Evolutionary conservation across 2,329 filamentous ascomycete species (phyloP), one percentile per base, ranked within the genome.

Genomic region (Fusarium burgessii): DNA sequence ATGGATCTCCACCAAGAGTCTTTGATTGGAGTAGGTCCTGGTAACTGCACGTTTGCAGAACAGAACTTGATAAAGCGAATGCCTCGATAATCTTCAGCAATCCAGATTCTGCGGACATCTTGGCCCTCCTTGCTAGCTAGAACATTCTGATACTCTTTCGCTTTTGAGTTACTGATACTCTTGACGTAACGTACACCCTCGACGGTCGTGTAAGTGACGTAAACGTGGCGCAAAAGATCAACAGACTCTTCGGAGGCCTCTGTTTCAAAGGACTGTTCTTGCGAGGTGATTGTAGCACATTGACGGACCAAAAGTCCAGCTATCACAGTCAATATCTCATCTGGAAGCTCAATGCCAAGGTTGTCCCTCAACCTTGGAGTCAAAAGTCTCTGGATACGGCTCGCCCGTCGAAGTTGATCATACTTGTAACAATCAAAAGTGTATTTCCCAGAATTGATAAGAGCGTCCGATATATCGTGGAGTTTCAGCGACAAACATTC

Each of bases 71-170:
- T 35, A 52, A 2, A 54, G 5, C 64, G 59, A 7, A 70, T 68
- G n/a, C 64, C 67, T 23, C 67, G 59, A 38, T 49, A 23, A 25
- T 68, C 47, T 59, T 70, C 64, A 43, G 67, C 56, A 23, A 65
- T 62, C 52, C 64, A 65, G 18, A 65, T 70, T 51, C 62, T 68
- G 2, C 23, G 18, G 7, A 58, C 23, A 42, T 33, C 3, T 32
- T 50, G 20, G 6, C 25, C 51, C 13, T 20, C 27, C 12, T 45
- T 68, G 6, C 18, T 64, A 13, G 27, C 47, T 25, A 70, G 10
- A 32, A 20, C 25, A 17, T 12, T 4, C 6, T 58, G 47, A 36
- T 51, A 20, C 6, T 65, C 14, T 5, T 68, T 45, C 27, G 59
- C 32, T 36, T 9, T 47, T 12, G 51, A 42, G 18, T 70, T 68